Base-by-base conservation (phyloP, 106 monocot species). In the Apostasia ramifera region DNA sequence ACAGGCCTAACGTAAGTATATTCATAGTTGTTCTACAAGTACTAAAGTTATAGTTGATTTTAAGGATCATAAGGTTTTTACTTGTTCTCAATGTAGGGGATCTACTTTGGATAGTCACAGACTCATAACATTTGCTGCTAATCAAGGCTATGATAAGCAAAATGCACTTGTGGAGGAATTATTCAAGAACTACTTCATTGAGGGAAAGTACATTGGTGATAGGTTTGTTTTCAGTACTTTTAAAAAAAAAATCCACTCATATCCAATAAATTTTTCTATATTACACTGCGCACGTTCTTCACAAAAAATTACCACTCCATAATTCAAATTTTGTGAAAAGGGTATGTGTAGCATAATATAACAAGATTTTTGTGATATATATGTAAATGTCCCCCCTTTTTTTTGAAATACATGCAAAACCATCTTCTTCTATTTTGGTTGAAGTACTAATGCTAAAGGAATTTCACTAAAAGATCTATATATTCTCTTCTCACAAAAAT, bases 151-250 rank as follows among this genome's bases (percentile, higher is more conserved):
- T 70, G 82, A 84, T 48, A 95, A 95, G 61, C 95, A 92, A 81
- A 80, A 82, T 72, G 77, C 77, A 65, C 82, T 95, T 66, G 95
- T 88, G 45, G 86, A 74, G 40, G 95, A 91, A 79, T 75, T 95
- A 73, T 86, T 89, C 42, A 47, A 73, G 44, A 91, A 80, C 61
- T 95, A 95, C 58, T 80, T 78, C 52, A 73, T 72, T 45, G 67
- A 95, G 65, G 95, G 95, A 72, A 95, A 95, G 55, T 88, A 84
- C 64, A 82, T 95, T 37, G 86, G 86, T 57, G 95, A 95, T 55
- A 44, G 81, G 95, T 95, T 76, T 70, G 88, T 71, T 26, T 8
- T 40, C 2, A 50, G 11, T 38, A 14, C 4, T 5, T 49, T 50
- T 45, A 66, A 14, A 42, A 6, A 66, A 66, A 9, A 38, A 2